Evolutionary conservation across 495 filamentous ascomycete genomes (phyloP), one percentile per base, ranked within the genome.

Genomic region (Neurospora sublineolata): DNA sequence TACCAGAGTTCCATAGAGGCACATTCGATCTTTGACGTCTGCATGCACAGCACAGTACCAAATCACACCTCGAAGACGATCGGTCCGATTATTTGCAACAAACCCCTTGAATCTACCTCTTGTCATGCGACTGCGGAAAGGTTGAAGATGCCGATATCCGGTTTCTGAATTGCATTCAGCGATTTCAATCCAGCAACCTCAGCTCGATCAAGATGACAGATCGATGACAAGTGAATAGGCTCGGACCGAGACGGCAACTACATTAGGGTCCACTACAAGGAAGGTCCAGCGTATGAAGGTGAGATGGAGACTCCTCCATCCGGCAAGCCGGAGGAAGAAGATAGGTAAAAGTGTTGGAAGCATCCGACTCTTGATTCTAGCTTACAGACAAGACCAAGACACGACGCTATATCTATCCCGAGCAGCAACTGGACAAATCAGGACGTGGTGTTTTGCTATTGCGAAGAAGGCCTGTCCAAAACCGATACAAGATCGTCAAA

Each of bases 1-100:
- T 64, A 33, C 27, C 27, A 64, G 23, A 64, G 52, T 64, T 64
- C 27, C 14, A 64, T 64, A 14, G 27, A 36, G 27, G 27, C 23
- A 18, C 27, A 16, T 27, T 64, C 7, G 27, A 64, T 64, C 52
- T 64, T 64, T 36, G 27, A 64, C 27, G 52, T 58, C 20, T 58
- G 27, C 14, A 64, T 64, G 42, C 39, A 40, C 23, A 33, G 41
- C 33, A 60, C 69, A 33, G 27, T 30, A n/a, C 20, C 37, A n/a
- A 70, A 64, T 18, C 41, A 36, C 33, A 67, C 42, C n/a, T 18
- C 30, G 11, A 37, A n/a, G 4, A 36, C 16, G 42, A 33, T 79
- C 76, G 77, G 77, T 74, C 77, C 77, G 77, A 78, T 75, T 78
- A 72, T 72, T 74, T 70, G 73, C 69, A 69, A 76, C 75, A 70